Conservation (phyloP, 805 yeast species). For the Saccharomycopsis sp. region DNA sequence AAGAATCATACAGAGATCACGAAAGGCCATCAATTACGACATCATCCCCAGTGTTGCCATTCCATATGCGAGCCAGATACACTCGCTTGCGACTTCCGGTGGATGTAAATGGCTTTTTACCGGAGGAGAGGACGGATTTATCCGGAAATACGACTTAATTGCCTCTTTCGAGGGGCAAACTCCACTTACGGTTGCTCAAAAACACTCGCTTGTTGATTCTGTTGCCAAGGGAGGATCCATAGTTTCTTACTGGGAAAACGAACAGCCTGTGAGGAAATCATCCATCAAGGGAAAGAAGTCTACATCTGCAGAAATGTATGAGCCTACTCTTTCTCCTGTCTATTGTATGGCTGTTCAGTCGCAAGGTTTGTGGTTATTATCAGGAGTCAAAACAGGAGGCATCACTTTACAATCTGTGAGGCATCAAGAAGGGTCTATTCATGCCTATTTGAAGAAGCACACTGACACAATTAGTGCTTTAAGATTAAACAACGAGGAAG, state of each 20-base stretch:
- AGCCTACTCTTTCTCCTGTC: slow-evolving; percentile 73
- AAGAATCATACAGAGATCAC: slow-evolving; percentile 38
- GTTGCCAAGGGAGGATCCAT: slow-evolving; percentile 80
- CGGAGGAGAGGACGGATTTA: slow-evolving; percentile 94
- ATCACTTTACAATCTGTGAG: slow-evolving; percentile 78
- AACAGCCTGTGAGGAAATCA: slow-evolving; percentile 62
- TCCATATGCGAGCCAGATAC: slow-evolving; percentile 73
- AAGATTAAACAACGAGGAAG: slow-evolving; percentile 54
- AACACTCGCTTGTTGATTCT: slow-evolving; percentile 81
- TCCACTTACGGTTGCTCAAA: slow-evolving; percentile 85
- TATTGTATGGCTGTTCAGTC: slow-evolving; percentile 79
- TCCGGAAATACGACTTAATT: slow-evolving; percentile 81
- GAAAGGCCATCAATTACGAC: slow-evolving; percentile 51
- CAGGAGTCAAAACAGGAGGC: slow-evolving; percentile 83
- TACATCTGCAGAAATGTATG: slow-evolving; percentile 29
- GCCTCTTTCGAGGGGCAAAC: slow-evolving; percentile 81
- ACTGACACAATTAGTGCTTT: slow-evolving; percentile 69
- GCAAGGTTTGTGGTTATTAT: slow-evolving; percentile 75
- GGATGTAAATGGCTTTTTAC: slow-evolving; percentile 85
- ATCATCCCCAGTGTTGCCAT: slow-evolving; percentile 83
- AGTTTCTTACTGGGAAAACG: slow-evolving; percentile 91
- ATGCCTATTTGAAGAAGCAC: slow-evolving; percentile 72
- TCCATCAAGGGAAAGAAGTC: slow-evolving; percentile 29
- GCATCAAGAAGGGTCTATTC: slow-evolving; percentile 73
- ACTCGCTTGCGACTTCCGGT: slow-evolving; percentile 66